A percentile compares a stretch with the other conserved stretches of the same genome.
phyloP scores from a whole-genome alignment of 306 rosid species.

The Fragaria nilgerrensis region DNA sequence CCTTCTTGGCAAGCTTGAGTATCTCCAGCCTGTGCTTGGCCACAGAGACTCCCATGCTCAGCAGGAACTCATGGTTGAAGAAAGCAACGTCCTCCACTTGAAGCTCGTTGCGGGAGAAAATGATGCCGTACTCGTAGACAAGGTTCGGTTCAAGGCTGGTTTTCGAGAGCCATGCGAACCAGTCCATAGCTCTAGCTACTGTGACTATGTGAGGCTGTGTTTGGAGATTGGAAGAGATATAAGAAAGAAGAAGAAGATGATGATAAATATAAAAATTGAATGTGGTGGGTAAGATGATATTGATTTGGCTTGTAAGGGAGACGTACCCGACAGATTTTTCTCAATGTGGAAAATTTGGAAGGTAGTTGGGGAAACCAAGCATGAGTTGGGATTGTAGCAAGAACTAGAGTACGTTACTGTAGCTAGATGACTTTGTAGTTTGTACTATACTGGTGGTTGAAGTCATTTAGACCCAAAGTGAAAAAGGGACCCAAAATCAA shows the following conservation, averaged over 20 bases:
- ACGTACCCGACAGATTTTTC: neutral
- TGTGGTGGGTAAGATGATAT: slow-evolving; percentile 40
- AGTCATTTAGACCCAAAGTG: neutral
- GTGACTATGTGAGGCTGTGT: slow-evolving; percentile 21
- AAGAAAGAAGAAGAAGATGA: slow-evolving; percentile 24
- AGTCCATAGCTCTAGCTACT: slow-evolving; percentile 56
- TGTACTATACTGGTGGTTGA: neutral
- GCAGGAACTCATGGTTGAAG: slow-evolving; percentile 87
- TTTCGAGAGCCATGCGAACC: slow-evolving; percentile 94
- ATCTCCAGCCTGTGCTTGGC: slow-evolving; percentile 92
- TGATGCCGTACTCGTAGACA: slow-evolving; percentile 68
- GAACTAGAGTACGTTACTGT: neutral
- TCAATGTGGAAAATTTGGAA: slow-evolving; percentile 31
- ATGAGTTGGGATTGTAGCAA: neutral
- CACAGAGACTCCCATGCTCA: slow-evolving; percentile 77
- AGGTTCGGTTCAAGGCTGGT: slow-evolving; percentile 64
- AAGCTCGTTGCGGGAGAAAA: slow-evolving; percentile 67
- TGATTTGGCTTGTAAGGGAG: slow-evolving; percentile 9
- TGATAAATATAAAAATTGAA: slow-evolving; percentile 12
- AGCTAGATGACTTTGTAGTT: neutral
- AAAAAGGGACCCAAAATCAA: neutral
- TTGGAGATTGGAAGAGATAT: slow-evolving; percentile 15
- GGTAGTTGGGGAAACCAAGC: slow-evolving; percentile 36
- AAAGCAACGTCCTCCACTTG: slow-evolving; percentile 47
- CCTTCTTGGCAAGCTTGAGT: slow-evolving; percentile 70